A percentile compares a stretch with the other conserved stretches of the same genome.
These are phyloP conservation scores for Blastobotrys aristatus DNA, from an alignment of 1,139 yeast species.

Conservation along the genomic window DNA sequence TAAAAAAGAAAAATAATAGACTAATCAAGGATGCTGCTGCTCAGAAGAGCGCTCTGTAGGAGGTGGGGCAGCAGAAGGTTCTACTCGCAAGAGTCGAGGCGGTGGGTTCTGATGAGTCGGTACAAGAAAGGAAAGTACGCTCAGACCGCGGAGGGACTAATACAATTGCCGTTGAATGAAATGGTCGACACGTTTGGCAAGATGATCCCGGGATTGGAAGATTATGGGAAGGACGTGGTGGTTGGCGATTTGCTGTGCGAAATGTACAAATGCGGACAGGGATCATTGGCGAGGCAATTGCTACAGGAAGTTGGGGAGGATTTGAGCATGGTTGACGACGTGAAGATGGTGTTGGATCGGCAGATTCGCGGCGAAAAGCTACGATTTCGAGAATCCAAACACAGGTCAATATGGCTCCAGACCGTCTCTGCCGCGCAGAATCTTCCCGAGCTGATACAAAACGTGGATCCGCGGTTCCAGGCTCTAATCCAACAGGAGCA, in stretches of 20 bases:
- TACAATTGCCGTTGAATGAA: conserved; percentile 15
- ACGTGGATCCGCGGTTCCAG: not conserved
- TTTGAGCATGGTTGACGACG: conserved; percentile 1
- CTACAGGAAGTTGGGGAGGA: conserved; percentile 16
- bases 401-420: not conserved
- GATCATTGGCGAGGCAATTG: conserved; percentile 15
- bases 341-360: not conserved
- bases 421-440: not conserved
- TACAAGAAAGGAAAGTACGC: conserved; percentile 15
- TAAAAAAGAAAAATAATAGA: too few relatives aligned
- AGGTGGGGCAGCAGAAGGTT: conserved; percentile 19
- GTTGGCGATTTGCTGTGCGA: conserved; percentile 17
- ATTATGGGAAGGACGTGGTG: conserved; percentile 16
- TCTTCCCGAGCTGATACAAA: not conserved
- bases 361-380: not conserved
- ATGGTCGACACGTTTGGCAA: conserved; percentile 13
- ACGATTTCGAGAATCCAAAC: too few relatives aligned
- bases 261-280: conserved; percentile 11
- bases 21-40: too few relatives aligned
- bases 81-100: not conserved
- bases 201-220: conserved; percentile 15
- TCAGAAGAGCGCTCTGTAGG: not conserved
- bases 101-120: not conserved
- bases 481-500: not conserved
- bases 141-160: conserved; percentile 12